A percentile compares a stretch with the other conserved stretches of the same genome.
phyloP scores from a whole-genome alignment of 129 eudicot species.

The Tagetes erecta region DNA sequence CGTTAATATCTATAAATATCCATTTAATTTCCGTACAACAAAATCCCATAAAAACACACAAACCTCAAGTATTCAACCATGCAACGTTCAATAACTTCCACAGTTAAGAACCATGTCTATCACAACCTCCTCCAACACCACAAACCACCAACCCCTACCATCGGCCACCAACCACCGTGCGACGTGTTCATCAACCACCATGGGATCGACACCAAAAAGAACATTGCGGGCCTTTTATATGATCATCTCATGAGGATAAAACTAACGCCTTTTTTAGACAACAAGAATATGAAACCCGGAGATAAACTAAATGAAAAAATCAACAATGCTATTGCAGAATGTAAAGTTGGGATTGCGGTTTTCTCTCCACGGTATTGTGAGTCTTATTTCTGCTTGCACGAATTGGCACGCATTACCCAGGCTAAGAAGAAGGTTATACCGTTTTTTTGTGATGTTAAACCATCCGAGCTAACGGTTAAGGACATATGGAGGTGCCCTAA shows the following conservation, averaged over 20 bases:
- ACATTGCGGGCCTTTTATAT: constrained; percentile 63
- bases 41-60: not conserved
- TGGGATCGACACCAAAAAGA: constrained; percentile 71
- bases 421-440: constrained; percentile 64
- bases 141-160: constrained; percentile 20
- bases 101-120: constrained; percentile 29
- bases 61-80: constrained; percentile 33
- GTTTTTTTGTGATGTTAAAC: constrained; percentile 71
- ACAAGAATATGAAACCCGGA: constrained; percentile 82
- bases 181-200: constrained; percentile 87
- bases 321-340: constrained; percentile 39
- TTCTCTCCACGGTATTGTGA: constrained; percentile 82
- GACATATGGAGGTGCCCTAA: constrained; percentile 37
- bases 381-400: constrained; percentile 78
- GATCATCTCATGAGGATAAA: constrained; percentile 42
- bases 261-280: constrained; percentile 66
- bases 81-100: constrained; percentile 54
- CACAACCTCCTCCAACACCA: constrained; percentile 35
- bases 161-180: constrained; percentile 39
- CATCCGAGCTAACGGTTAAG: constrained; percentile 67
- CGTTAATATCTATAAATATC: constrained; percentile 33
- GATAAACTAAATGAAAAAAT: constrained; percentile 65
- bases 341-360: constrained; percentile 67
- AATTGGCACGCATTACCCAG: constrained; percentile 62
- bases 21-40: constrained; percentile 14